Evolutionary conservation across 169 alveolate genomes (phyloP), one percentile per base, ranked within the genome.

Genomic region (Fabrea salina): DNA sequence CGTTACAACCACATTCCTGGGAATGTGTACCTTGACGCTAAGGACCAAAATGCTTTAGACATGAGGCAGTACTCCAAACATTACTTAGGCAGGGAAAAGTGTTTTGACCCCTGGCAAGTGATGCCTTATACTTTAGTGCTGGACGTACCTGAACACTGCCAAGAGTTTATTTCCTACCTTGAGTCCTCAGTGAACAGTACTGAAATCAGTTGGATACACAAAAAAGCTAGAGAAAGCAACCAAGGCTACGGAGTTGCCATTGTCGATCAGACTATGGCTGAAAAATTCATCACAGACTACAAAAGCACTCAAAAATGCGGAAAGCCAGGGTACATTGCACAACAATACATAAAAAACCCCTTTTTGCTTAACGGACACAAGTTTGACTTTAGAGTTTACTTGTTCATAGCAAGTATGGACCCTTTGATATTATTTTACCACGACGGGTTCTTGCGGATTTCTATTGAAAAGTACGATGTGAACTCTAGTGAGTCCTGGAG

Each of bases 311-410:
- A 56, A n/a, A 43, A 43, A 43, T 77, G 84, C 44, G 75, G 59
- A 1, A 1, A 35, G 25, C 49, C 37, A 0, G 79, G 58, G 19
- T 39, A 27, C 5, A 13, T 68, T 43, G 82, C 79, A 5, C 58
- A 86, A 59, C 71, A 79, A 57, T 86, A 86, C 51, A 47, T 86
- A 3, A 47, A 75, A 22, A 47, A 82, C 35, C 91, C 91, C 43
- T 80, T 72, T 16, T 64, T 86, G 41, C 11, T 76, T 11, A 41
- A 82, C n/a, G 89, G 89, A 5, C 81, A 82, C 61, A 86, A 86
- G 58, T 86, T 75, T 67, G 91, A 86, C 40, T 86, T 86, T 64
- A 76, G 91, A 61, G 82, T 79, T 0, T 86, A 86, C 58, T 72
- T 86, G 19, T 41, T 86, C 7, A 59, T 86, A n/a, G 82, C 91